Evolutionary conservation across 2,329 filamentous ascomycete species (phyloP), one percentile per base, ranked within the genome.

Genomic region (Aspergillus awamori): DNA sequence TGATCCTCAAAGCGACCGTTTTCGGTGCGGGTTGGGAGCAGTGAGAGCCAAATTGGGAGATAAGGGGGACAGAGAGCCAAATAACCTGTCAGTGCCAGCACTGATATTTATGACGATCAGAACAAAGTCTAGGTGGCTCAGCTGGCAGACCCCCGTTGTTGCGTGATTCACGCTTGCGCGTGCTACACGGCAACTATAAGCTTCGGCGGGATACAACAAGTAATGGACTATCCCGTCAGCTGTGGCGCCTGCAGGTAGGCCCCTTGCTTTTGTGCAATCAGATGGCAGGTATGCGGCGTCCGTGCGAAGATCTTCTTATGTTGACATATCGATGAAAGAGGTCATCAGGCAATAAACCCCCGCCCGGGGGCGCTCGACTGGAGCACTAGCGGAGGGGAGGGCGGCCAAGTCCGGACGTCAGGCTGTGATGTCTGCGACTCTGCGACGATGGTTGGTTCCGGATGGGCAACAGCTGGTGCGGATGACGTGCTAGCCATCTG

Each of bases 401-500:
- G 13, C 53, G n/a, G 38, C 26, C 15, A 56, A 39, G 24, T 24
- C 17, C 39, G 13, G 20, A n/a, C 22, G 8, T 47, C 15, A 28
- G 22, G 53, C 45, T 26, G 13, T 56, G 53, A 56, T 56, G 53
- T 45, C 39, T 45, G 41, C 53, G 53, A 56, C 53, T 52, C 33
- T 22, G 45, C 38, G 36, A 20, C 10, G 17, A 26, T 57, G 36
- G 53, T 60, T 60, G 53, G 53, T 49, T 60, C 52, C 38, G 36
- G 52, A 60, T 60, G 36, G 53, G 58, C 38, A 48, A 26, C 20
- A 49, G 38, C n/a, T 26, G 20, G 36, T 30, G 15, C 20, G 24
- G 58, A 60, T 60, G 58, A 48, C 58, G 53, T 60, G 58, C 36
- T 60, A 24, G 45, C 6, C 24, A 33, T 30, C 33, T 47, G 53